Percentiles rank a stretch among this genome's conserved stretches.
Evolutionary conservation across 768 basidiomycete species (phyloP).

Genomic region (Russula sp.): DNA sequence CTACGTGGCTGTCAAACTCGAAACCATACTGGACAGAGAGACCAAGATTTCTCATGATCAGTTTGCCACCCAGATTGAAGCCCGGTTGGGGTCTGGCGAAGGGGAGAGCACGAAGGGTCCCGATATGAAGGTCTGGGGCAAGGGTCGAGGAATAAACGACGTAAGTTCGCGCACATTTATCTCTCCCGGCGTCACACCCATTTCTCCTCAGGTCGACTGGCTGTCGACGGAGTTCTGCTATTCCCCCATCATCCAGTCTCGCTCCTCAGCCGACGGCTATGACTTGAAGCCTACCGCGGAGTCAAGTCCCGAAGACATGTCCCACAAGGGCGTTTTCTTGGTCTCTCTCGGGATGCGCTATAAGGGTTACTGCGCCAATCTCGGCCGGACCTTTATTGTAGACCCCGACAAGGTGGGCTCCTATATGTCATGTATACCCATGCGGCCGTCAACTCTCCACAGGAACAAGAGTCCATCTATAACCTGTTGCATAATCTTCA

Average conservation of each 20-base stretch:
- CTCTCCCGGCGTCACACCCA: slow-evolving; percentile 12
- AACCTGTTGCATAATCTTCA: slow-evolving; percentile 73
- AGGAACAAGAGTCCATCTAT: slow-evolving; percentile 94
- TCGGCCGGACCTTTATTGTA: slow-evolving; percentile 92
- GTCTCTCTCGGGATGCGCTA: slow-evolving; percentile 86
- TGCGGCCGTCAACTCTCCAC: slow-evolving; percentile 10
- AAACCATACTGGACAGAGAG: slow-evolving; percentile 87
- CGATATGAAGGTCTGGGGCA: slow-evolving; percentile 89
- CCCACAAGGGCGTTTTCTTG: slow-evolving; percentile 83
- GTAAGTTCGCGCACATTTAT: slow-evolving; percentile 42
- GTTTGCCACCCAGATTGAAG: slow-evolving; percentile 81
- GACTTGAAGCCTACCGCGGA: slow-evolving; percentile 85
- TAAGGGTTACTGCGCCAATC: slow-evolving; percentile 87
- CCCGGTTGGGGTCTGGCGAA: slow-evolving; percentile 79
- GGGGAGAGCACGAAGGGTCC: slow-evolving; percentile 73
- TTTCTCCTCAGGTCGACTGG: slow-evolving; percentile 68
- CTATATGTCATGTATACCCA: not conserved
- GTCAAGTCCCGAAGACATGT: slow-evolving; percentile 76
- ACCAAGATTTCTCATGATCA: slow-evolving; percentile 86
- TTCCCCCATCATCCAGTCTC: slow-evolving; percentile 92
- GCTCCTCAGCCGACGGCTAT: slow-evolving; percentile 75
- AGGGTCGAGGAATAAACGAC: slow-evolving; percentile 65
- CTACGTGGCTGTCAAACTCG: slow-evolving; percentile 83
- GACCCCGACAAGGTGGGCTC: slow-evolving; percentile 75
- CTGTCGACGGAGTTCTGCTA: slow-evolving; percentile 89